Evolutionary conservation across 2,329 filamentous ascomycete genomes (phyloP), one percentile per base, ranked within the genome.

Genomic region (Colletotrichum endophyticum): DNA sequence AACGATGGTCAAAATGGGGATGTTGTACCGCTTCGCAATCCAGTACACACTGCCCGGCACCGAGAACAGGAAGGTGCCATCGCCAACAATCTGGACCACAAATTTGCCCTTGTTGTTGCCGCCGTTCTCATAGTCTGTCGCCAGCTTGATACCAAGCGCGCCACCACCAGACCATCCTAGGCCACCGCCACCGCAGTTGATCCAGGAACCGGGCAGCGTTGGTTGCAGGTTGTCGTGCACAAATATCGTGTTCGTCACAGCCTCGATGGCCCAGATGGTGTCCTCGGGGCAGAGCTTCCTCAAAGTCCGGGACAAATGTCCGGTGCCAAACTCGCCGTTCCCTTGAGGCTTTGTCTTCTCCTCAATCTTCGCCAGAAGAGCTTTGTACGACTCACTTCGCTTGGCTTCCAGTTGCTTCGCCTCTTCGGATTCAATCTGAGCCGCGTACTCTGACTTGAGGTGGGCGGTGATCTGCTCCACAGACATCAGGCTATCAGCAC

Each of bases 161-260:
- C 87, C 95, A 16, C 95, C 95, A 16, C 94, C 95, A 13, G 92
- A 94, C 95, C 95, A 96, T 3, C 95, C 95, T 0, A 96, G 91
- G 3, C 95, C 95, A 16, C 94, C 95, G 1, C 94, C 95, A 2
- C 95, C 95, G 81, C 94, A 96, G 83, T 96, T 96, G 80, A 96
- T 92, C 93, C 93, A 96, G 0, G 91, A 92, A 0, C 94, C 94
- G 0, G 95, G 94, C 0, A 92, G 81, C 0, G 89, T 92, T 4
- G 92, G 89, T 80, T 92, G 92, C 9, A 97, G 85, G 78, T 96
- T 94, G 79, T 97, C 94, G 30, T 91, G 89, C 1, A 96, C 92
- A 32, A 92, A 90, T 0, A 84, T 84, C 0, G 93, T 92, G 74
- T 94, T 92, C 0, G 95, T 97, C 1, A 97, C 95, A 0, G 95